Percentiles rank a stretch among this genome's conserved stretches.
Evolutionary conservation across 202 grass and related monocot genomes (phyloP).

Genomic region (Musa balbisiana): DNA sequence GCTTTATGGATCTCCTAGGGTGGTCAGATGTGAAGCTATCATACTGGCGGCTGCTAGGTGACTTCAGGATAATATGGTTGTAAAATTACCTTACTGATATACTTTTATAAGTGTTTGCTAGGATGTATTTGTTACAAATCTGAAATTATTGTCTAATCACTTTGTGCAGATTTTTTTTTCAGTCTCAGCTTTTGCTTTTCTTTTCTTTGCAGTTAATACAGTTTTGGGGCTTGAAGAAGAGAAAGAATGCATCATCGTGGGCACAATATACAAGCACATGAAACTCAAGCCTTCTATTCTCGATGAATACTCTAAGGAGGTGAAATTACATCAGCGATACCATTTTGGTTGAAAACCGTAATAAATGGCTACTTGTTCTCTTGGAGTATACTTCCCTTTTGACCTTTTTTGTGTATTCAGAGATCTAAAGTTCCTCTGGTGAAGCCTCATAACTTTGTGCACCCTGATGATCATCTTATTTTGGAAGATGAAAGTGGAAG

Average conservation of each 20-base stretch:
- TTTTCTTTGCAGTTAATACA: slow-evolving; percentile 58
- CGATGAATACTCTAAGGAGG: slow-evolving; percentile 98
- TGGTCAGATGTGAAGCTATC: background rate
- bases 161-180: background rate
- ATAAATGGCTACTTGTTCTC: background rate
- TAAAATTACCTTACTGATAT: too few species aligned
- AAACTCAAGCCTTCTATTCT: slow-evolving; percentile 92
- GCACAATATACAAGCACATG: slow-evolving; percentile 94
- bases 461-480: slow-evolving; percentile 91
- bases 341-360: background rate
- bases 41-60: background rate
- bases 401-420: slow-evolving; percentile 34
- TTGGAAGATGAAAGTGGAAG: slow-evolving; percentile 99
- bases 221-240: slow-evolving; percentile 87
- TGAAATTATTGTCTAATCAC: background rate
- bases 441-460: slow-evolving; percentile 93
- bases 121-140: background rate
- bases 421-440: slow-evolving; percentile 83
- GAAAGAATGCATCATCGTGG: slow-evolving; percentile 84
- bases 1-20: background rate
- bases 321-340: slow-evolving; percentile 23
- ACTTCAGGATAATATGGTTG: background rate
- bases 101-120: background rate
- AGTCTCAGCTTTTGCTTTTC: background rate
- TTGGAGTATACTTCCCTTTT: background rate